Base-by-base conservation (phyloP, 192 early-diverging fungal genomes). In the Entomortierella parvispora region DNA sequence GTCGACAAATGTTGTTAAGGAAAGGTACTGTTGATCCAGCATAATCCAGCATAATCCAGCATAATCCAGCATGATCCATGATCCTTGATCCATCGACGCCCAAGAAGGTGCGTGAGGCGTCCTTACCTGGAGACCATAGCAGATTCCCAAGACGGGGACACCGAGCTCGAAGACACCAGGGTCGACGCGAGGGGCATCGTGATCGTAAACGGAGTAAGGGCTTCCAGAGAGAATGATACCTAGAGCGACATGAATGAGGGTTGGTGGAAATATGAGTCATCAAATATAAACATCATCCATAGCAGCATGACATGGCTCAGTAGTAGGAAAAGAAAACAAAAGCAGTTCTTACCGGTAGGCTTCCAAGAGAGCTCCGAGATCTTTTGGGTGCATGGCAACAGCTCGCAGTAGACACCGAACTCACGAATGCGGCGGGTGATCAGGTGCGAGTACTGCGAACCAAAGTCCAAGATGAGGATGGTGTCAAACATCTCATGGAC, bases 391-490 rank as follows among this genome's bases (percentile, higher is more conserved):
- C 97, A 99, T 43, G 97, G 96, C 48, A 94, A 85, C 63, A 99
- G 88, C 87, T 99, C 97, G 87, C 96, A 98, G 89, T 99, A 99
- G 57, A 99, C 94, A 62, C 97, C 97, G 71, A 93, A 89, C 81
- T 98, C 96, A 76, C 97, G 90, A 74, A 99, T 88, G 59, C 97
- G 91, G 40, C 96, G 89, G 45, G 96, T 94, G 83, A 99, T 97
- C 74, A 99, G 89, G 79, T 99, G 96, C 15, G 96, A 96, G 86
- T 97, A 97, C 85, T 99, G 97, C 33, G 95, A 97, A 68, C 97
- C 97, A 90, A 98, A 98, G 86, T 99, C 97, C 65, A 99, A 87
- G 84, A 99, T 99, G 66, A 99, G 91, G 84, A 99, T 91, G 65
- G 96, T 97, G 80, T 99, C 96, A 76, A 94, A 96, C 72, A 93